These are phyloP conservation scores for Colletotrichum acutatum DNA, from an alignment of 2,329 filamentous ascomycete species.

Conservation along the genomic window DNA sequence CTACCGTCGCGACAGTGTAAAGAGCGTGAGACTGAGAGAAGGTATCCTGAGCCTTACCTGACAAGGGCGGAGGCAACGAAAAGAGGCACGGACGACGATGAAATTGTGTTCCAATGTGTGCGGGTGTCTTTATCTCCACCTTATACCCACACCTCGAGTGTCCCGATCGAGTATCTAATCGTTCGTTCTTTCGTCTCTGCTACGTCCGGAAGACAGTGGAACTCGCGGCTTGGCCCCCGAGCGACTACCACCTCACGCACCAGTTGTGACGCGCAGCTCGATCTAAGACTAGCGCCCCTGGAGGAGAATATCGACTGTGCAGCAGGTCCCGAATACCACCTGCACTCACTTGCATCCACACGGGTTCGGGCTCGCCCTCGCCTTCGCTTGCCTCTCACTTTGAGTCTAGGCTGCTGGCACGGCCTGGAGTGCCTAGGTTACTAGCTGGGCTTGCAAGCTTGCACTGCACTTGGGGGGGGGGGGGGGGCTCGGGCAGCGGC, in stretches of 20 bases:
- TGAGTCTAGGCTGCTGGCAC: neutral
- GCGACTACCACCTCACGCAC: slow-evolving; percentile 26
- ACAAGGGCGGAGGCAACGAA: too few relatives aligned
- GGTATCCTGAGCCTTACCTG: too few relatives aligned
- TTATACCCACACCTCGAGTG: slow-evolving; percentile 17
- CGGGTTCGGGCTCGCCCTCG: neutral
- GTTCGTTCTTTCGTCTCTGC: slow-evolving; percentile 31
- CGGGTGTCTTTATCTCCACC: slow-evolving; percentile 2
- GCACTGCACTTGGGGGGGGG: neutral
- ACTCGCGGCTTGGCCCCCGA: slow-evolving; percentile 22
- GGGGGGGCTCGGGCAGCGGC: neutral
- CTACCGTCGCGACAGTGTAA: neutral
- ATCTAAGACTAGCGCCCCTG: slow-evolving; percentile 32
- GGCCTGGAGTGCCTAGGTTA: neutral
- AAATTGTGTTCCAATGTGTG: neutral
- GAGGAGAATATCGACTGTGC: slow-evolving; percentile 34
- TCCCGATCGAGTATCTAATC: slow-evolving; percentile 2
- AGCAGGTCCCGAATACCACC: slow-evolving; percentile 34
- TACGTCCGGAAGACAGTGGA: slow-evolving; percentile 35
- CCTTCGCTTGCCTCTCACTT: neutral
- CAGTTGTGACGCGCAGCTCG: slow-evolving; percentile 34
- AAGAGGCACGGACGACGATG: neutral
- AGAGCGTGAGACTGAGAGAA: neutral
- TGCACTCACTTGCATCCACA: slow-evolving; percentile 5
- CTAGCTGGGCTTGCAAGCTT: neutral